Evolutionary conservation across 2,329 filamentous ascomycete genomes (phyloP).

Genomic region (Cytospora mali): DNA sequence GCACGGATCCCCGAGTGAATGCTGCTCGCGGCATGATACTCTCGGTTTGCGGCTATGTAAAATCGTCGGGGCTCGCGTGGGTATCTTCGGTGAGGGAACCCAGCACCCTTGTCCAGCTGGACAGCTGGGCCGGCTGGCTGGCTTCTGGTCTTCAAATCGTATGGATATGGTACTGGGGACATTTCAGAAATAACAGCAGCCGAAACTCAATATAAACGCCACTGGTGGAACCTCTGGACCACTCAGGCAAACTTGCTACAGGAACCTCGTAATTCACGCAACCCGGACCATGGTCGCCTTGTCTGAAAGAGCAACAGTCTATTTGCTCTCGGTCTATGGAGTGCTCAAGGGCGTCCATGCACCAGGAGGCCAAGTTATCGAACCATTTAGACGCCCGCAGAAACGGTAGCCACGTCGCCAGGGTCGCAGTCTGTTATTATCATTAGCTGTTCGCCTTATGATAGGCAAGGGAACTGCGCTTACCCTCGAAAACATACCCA

Average conservation of each 20-base stretch:
- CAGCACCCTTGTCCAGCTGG: slow-evolving; percentile 15
- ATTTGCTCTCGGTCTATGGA: background rate
- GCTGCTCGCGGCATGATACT: background rate
- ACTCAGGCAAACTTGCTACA: background rate
- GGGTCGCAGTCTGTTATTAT: slow-evolving; percentile 29
- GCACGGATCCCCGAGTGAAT: slow-evolving; percentile 8
- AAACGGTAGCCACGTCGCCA: slow-evolving; percentile 30
- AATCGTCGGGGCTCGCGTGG: background rate
- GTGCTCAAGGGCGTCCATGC: background rate
- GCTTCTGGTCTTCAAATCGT: too few relatives aligned
- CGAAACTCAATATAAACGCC: background rate
- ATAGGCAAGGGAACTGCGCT: slow-evolving; percentile 21
- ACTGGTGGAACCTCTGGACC: background rate
- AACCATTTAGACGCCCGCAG: slow-evolving; percentile 13
- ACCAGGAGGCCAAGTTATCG: background rate
- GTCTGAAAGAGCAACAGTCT: background rate
- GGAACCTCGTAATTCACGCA: background rate
- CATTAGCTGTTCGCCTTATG: slow-evolving; percentile 7
- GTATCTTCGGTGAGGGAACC: background rate
- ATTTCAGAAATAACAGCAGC: background rate
- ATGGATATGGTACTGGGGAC: background rate
- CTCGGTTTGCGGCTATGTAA: background rate
- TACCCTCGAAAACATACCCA: slow-evolving; percentile 50
- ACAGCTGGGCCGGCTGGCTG: too few relatives aligned
- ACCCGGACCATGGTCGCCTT: background rate